Conservation (phyloP, 2,329 filamentous ascomycete genomes). For the Xylariaceae sp. region DNA sequence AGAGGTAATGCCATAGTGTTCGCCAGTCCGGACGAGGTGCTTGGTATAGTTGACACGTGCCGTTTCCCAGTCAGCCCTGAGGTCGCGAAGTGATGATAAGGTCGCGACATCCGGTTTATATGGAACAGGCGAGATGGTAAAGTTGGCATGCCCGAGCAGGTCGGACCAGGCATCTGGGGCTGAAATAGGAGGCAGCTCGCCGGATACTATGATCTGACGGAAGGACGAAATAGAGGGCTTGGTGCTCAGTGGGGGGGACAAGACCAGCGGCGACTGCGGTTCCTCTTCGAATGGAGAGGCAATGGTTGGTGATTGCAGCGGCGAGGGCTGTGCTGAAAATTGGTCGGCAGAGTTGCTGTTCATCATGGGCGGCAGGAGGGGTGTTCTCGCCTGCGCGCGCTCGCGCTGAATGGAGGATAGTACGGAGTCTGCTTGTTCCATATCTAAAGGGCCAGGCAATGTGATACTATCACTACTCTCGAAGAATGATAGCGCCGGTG, state of each 20-base stretch:
- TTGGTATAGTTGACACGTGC: conserved; percentile 88
- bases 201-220: conserved; percentile 50
- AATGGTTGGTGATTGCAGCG: conserved; percentile 84
- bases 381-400: conserved; percentile 74
- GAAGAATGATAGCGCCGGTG: conserved; percentile 68
- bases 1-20: conserved; percentile 89
- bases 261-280: conserved; percentile 46
- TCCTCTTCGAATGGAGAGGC: conserved; percentile 60
- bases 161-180: conserved; percentile 83
- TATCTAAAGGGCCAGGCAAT: conserved; percentile 54
- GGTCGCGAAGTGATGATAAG: conserved; percentile 60
- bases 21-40: conserved; percentile 83
- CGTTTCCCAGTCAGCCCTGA: conserved; percentile 81
- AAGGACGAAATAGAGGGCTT: conserved; percentile 82
- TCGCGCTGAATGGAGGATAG: conserved; percentile 61
- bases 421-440: conserved; percentile 57
- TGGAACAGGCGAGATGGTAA: conserved; percentile 82
- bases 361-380: conserved; percentile 82
- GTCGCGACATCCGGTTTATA: conserved; percentile 72
- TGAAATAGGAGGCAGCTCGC: conserved; percentile 55
- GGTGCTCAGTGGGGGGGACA: conserved; percentile 77
- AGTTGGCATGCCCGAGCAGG: conserved; percentile 90
- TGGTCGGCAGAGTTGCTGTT: conserved; percentile 62
- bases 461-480: conserved; percentile 64
- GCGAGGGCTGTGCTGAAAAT: conserved; percentile 66